A percentile compares a stretch with the other conserved stretches of the same genome.
Conservation (phyloP, 78 protist genomes). For the Tieghemostelium lacteum region DNA sequence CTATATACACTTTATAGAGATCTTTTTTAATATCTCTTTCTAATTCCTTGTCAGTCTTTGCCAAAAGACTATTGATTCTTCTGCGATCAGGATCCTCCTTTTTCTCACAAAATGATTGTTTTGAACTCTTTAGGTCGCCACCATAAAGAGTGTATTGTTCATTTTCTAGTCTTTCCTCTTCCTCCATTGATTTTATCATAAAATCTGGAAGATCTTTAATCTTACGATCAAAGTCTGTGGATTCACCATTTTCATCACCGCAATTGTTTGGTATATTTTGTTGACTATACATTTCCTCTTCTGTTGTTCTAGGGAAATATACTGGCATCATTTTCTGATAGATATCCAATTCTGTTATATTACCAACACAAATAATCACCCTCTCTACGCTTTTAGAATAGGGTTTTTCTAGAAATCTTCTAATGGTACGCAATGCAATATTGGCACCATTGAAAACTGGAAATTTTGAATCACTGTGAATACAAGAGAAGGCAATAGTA, state of each 20-base stretch:
- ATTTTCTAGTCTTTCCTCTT: slow-evolving; percentile 28
- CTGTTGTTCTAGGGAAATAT: slow-evolving; percentile 46
- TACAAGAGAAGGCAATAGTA: slow-evolving; percentile 24
- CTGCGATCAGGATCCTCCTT: neutral
- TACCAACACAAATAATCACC: neutral
- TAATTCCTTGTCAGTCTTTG: neutral
- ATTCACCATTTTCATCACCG: slow-evolving; percentile 51
- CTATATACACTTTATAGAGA: neutral
- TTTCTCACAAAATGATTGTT: neutral
- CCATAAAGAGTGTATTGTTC: slow-evolving; percentile 12
- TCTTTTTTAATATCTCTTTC: neutral
- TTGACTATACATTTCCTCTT: neutral
- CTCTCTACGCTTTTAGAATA: neutral
- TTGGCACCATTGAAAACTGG: slow-evolving; percentile 28
- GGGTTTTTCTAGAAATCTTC: slow-evolving; percentile 29
- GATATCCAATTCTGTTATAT: neutral
- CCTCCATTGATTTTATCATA: neutral
- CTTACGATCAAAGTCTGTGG: neutral
- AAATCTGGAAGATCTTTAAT: neutral
- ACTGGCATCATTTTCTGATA: slow-evolving; percentile 28
- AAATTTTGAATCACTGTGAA: neutral
- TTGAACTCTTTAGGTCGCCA: neutral
- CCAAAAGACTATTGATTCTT: neutral
- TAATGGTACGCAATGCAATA: slow-evolving; percentile 29
- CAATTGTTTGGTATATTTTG: slow-evolving; percentile 12